A percentile compares a stretch with the other conserved stretches of the same genome.
These are phyloP conservation scores for Fusarium sp. DNA, from an alignment of 2,329 filamentous ascomycete genomes.

Conservation along the genomic window DNA sequence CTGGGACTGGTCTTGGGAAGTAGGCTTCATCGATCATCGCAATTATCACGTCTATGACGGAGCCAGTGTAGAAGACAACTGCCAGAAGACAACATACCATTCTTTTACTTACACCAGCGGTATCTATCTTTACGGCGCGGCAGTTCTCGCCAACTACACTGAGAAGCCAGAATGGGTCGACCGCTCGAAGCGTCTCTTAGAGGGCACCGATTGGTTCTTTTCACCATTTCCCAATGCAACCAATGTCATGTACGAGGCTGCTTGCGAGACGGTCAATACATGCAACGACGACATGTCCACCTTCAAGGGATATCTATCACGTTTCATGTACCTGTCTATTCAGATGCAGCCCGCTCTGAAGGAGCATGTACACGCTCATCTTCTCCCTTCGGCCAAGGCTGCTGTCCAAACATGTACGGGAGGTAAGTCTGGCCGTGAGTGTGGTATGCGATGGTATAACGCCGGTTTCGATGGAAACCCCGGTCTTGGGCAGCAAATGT, in stretches of 20 bases:
- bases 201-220: conserved; percentile 65
- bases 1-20: conserved; percentile 70
- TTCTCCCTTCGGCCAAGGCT: conserved; percentile 63
- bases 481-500: conserved; percentile 72
- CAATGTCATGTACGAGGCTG: conserved; percentile 71
- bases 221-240: conserved; percentile 60
- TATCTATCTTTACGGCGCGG: conserved; percentile 71
- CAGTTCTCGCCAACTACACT: conserved; percentile 70
- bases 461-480: conserved; percentile 63
- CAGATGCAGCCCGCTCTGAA: conserved; percentile 65
- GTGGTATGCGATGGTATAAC: conserved; percentile 71
- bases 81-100: conserved; percentile 60
- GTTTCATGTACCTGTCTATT: conserved; percentile 69
- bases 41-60: conserved; percentile 70
- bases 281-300: conserved; percentile 73
- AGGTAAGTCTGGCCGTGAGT: conserved; percentile 60
- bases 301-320: conserved; percentile 74
- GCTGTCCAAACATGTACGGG: conserved; percentile 67
- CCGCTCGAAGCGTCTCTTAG: conserved; percentile 62
- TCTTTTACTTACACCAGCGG: conserved; percentile 74
- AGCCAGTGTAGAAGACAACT: conserved; percentile 63
- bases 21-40: conserved; percentile 65
- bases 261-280: conserved; percentile 66
- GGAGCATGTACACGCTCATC: conserved; percentile 56
- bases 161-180: conserved; percentile 62